A percentile compares a stretch with the other conserved stretches of the same genome.
Conservation (phyloP, 352 stramenopile species). For the Vaucheria bursata region DNA sequence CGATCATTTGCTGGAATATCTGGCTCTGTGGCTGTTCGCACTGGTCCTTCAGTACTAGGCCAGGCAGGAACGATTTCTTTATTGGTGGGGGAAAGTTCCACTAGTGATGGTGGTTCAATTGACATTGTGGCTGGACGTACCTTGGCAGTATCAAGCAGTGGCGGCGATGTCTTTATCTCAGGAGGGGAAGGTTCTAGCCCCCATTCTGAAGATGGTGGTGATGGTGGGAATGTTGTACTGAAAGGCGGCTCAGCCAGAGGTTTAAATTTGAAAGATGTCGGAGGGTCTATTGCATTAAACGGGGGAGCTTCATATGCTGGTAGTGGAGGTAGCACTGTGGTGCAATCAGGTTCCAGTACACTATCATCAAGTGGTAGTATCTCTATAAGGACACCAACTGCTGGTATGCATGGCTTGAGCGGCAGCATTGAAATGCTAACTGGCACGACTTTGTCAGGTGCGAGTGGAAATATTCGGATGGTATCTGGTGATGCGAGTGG, state of each 20-base stretch:
- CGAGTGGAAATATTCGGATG: conserved; percentile 24
- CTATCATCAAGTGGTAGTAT: conserved; percentile 65
- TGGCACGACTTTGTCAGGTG: conserved; percentile 3
- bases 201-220: conserved; percentile 21
- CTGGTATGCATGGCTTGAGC: conserved; percentile 55
- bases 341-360: conserved; percentile 58
- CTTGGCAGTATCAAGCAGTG: conserved; percentile 15
- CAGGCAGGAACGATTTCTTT: conserved; percentile 68
- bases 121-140: conserved; percentile 45
- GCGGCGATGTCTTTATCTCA: conserved; percentile 38
- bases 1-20: conserved; percentile 60
- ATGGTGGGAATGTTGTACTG: conserved; percentile 12
- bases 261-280: conserved; percentile 10
- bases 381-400: conserved; percentile 61
- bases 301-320: conserved; percentile 44
- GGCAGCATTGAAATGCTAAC: conserved; percentile 18
- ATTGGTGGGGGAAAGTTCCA: conserved; percentile 60
- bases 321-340: conserved; percentile 54
- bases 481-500: conserved; percentile 25
- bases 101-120: conserved; percentile 45
- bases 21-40: conserved; percentile 62
- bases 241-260: conserved; percentile 16
- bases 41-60: conserved; percentile 60
- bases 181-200: conserved; percentile 43
- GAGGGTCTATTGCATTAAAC: conserved; percentile 26